phyloP scores from a whole-genome alignment of 1,284 basidiomycete genomes.

The Cutaneotrichosporon cutaneum region DNA sequence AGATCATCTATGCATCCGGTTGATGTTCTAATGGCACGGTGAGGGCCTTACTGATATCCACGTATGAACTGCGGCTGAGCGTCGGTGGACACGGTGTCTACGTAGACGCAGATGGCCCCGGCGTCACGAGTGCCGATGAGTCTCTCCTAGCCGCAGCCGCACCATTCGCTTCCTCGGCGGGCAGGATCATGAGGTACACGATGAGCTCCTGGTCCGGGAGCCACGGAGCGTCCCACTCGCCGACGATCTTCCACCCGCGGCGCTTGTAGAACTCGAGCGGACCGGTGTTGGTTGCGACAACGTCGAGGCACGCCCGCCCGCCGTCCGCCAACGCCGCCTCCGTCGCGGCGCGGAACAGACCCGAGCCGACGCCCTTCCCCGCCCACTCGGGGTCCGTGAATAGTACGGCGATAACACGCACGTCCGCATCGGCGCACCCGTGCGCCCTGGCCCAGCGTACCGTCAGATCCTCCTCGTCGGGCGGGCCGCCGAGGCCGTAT shows the following conservation, averaged over 20 bases:
- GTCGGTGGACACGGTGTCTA: no score
- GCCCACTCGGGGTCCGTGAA: constrained; percentile 1
- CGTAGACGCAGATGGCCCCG: no score
- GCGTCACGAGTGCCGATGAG: neutral
- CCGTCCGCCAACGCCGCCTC: neutral
- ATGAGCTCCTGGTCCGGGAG: neutral
- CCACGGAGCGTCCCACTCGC: constrained; percentile 1
- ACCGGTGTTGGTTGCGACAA: neutral
- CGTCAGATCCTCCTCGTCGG: neutral
- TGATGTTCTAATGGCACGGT: no score
- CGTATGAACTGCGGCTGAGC: no score
- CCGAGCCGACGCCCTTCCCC: constrained; percentile 7
- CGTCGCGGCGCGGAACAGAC: neutral
- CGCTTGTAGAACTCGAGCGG: neutral
- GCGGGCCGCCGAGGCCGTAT: neutral
- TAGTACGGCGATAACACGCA: constrained; percentile 9
- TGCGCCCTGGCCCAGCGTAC: neutral
- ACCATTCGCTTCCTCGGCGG: neutral
- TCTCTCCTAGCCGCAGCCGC: neutral
- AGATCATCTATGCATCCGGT: no score
- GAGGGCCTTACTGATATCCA: no score
- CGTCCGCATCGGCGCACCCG: neutral
- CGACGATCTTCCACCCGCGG: constrained; percentile 7
- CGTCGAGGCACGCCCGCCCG: constrained; percentile 3
- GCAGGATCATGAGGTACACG: constrained; percentile 4